Evolutionary conservation across 2,329 filamentous ascomycete species (phyloP).

Genomic region (Xylaria polymorpha): DNA sequence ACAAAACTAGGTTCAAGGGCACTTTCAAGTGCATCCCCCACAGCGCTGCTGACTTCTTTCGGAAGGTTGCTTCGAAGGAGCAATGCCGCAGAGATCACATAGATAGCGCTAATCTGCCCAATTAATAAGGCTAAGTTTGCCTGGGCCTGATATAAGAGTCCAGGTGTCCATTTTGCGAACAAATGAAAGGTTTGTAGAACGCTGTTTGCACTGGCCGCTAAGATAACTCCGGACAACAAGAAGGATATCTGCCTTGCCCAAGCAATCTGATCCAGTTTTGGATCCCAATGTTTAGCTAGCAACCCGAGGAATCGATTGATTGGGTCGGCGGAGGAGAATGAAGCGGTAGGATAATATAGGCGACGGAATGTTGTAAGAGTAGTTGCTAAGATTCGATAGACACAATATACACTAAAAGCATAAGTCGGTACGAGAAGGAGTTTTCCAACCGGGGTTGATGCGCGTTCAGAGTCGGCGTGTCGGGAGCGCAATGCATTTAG

Average conservation of each 20-base stretch:
- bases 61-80: slow-evolving; percentile 83
- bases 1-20: slow-evolving; percentile 79
- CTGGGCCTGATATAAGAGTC: slow-evolving; percentile 77
- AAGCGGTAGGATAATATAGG: slow-evolving; percentile 57
- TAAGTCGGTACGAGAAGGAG: slow-evolving; percentile 72
- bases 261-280: slow-evolving; percentile 80
- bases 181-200: slow-evolving; percentile 88
- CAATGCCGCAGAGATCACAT: slow-evolving; percentile 84
- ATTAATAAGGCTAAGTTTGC: slow-evolving; percentile 83
- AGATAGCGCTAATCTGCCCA: slow-evolving; percentile 83
- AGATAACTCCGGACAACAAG: slow-evolving; percentile 82
- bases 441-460: slow-evolving; percentile 74
- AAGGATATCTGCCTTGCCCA: slow-evolving; percentile 91
- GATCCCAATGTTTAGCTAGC: slow-evolving; percentile 85
- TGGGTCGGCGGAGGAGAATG: slow-evolving; percentile 79
- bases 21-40: slow-evolving; percentile 80
- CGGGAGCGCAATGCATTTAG: slow-evolving; percentile 72
- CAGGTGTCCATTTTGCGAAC: slow-evolving; percentile 79
- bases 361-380: slow-evolving; percentile 75
- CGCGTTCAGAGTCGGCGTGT: slow-evolving; percentile 72
- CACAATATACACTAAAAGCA: slow-evolving; percentile 81
- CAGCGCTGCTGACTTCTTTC: slow-evolving; percentile 78
- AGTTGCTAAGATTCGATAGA: slow-evolving; percentile 83
- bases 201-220: slow-evolving; percentile 82
- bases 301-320: slow-evolving; percentile 86